Evolutionary conservation across 1,139 yeast species (phyloP), one percentile per base, ranked within the genome.

Genomic region (Blastobotrys serpentis): DNA sequence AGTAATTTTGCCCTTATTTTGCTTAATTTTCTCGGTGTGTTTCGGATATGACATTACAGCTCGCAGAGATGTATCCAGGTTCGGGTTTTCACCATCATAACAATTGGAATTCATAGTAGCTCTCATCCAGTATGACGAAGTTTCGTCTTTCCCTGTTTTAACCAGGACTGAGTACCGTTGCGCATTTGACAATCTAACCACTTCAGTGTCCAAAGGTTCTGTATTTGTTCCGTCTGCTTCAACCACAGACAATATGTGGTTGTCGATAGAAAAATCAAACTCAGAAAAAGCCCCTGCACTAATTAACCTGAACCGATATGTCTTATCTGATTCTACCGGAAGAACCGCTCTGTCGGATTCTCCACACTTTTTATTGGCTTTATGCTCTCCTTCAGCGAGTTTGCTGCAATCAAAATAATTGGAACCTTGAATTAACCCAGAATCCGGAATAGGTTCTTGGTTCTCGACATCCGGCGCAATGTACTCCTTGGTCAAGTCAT

Each of bases 361-460:
- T 1, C 51, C 45, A 13, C 48, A 54, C 75, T 60, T 79, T 79
- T 56, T 79, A 16, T 33, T 33, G 30, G 36, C 25, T 36, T 50
- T 33, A 2, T 13, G 26, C 11, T 18, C 14, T 2, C n/a, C n/a
- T n/a, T n/a, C n/a, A n/a, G n/a, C n/a, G n/a, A 33, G 6, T 71
- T 16, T 44, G 17, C 44, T 23, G 44, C 64, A 61, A 43, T 57
- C 53, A 37, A 53, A 52, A 2, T 32, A 32, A 5, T 56, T 56
- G 18, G 50, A 43, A 10, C 71, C 70, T 42, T 65, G 63, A 7
- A 62, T 58, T 6, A 85, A 84, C 53, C 63, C 63, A 16, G 56
- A 47, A 61, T 82, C 84, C 1, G 96, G 96, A 56, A 87, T 80
- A 30, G 97, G 96, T 67, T 88, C 96, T 32, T 89, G 89, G 52